phyloP scores from a whole-genome alignment of 257 asterid genomes.

The Parsonsia alboflavescens region DNA sequence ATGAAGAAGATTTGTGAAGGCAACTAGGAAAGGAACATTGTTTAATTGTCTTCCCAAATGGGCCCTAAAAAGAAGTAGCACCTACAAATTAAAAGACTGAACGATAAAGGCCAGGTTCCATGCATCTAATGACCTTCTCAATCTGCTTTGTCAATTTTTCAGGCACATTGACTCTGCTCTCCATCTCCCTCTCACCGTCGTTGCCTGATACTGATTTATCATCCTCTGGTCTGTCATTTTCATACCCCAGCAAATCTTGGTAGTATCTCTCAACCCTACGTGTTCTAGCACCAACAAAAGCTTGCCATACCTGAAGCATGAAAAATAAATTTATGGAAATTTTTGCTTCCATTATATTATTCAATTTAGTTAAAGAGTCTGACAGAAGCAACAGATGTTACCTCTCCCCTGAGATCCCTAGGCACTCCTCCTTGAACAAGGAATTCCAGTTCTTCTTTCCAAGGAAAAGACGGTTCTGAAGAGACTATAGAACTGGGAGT shows the following conservation, averaged over 20 bases:
- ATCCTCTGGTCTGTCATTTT: slow-evolving; percentile 33
- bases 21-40: slow-evolving; percentile 37
- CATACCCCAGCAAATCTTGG: slow-evolving; percentile 60
- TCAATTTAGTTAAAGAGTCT: background rate
- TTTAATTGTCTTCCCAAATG: slow-evolving; percentile 52
- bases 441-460: slow-evolving; percentile 72
- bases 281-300: slow-evolving; percentile 78
- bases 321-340: slow-evolving; percentile 14
- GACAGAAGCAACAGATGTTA: slow-evolving; percentile 22
- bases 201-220: slow-evolving; percentile 31
- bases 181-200: slow-evolving; percentile 22
- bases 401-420: slow-evolving; percentile 95
- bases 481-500: slow-evolving; percentile 24
- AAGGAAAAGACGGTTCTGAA: slow-evolving; percentile 42
- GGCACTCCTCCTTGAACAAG: slow-evolving; percentile 94
- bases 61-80: slow-evolving; percentile 93
- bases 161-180: slow-evolving; percentile 42
- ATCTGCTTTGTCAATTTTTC: slow-evolving; percentile 88
- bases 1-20: slow-evolving; percentile 20
- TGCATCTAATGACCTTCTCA: slow-evolving; percentile 99
- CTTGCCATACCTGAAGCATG: slow-evolving; percentile 89
- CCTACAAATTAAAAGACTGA: slow-evolving; percentile 85
- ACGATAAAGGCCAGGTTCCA: slow-evolving; percentile 91
- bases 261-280: slow-evolving; percentile 77
- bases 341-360: background rate